Conservation (phyloP, 768 basidiomycete genomes). For the Amanita subjunquillea region DNA sequence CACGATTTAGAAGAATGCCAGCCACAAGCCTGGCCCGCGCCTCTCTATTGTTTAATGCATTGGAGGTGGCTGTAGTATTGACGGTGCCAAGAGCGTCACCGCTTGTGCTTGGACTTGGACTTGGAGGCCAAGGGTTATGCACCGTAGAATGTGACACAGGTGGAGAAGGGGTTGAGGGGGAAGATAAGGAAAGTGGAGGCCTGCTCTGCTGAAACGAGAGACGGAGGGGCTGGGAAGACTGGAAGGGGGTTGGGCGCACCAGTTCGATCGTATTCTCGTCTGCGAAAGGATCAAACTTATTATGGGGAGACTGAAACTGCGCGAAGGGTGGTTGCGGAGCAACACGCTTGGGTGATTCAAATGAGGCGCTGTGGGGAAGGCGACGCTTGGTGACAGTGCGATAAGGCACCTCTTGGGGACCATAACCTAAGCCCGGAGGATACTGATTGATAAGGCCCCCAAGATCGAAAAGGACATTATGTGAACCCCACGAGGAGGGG, state of each 20-base stretch:
- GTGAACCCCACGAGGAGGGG: constrained; percentile 16
- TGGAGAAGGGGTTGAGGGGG: not conserved
- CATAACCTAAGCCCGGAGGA: constrained; percentile 10
- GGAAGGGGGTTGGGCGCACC: not conserved
- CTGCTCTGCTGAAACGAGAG: not conserved
- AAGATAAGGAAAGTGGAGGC: constrained; percentile 4
- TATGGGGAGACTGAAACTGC: constrained; percentile 7
- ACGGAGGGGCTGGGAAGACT: not conserved
- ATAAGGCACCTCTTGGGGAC: constrained; percentile 12
- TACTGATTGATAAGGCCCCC: constrained; percentile 15
- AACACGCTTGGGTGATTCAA: constrained; percentile 5
- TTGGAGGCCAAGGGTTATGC: constrained; percentile 7
- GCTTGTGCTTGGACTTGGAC: not conserved
- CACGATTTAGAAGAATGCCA: constrained; percentile 44
- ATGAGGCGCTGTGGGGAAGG: constrained; percentile 16
- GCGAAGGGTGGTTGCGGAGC: not conserved
- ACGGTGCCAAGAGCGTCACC: not conserved
- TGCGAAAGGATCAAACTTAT: constrained; percentile 26
- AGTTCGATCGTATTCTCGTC: constrained; percentile 14
- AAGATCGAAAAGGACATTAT: constrained; percentile 11
- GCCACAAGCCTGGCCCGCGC: constrained; percentile 44
- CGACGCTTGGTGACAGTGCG: constrained; percentile 15
- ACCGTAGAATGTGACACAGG: constrained; percentile 4
- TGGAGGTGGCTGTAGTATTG: not conserved
- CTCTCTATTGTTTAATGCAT: constrained; percentile 12